Evolutionary conservation across 1,139 yeast species (phyloP), one percentile per base, ranked within the genome.

Genomic region (Blastobotrys raffinosifermentans): DNA sequence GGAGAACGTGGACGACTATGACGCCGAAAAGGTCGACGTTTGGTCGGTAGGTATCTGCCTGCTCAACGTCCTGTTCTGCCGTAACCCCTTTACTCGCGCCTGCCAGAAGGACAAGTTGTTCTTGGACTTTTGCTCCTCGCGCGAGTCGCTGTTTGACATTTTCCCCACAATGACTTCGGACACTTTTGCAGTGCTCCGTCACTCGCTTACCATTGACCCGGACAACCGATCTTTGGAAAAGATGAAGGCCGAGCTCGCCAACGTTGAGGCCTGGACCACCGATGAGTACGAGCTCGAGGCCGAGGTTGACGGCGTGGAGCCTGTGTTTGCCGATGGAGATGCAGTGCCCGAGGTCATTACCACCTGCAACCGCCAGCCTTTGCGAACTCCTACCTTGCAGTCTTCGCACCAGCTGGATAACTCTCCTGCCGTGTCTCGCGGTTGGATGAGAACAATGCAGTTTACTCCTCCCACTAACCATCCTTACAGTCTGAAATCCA

Each of bases 11-110:
- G 74, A 73, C 29, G 67, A 70, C 32, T 91, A 91, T 60, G 86
- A 83, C 54, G 91, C 96, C 14, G 77, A 82, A 18, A 83, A 84
- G 60, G 84, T 84, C 35, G 98, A 91, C 63, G 70, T 89, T 41
- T 91, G 98, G 98, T 80, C 96, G 1, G 65, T 85, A 44, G 98
- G 97, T 16, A 80, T 89, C 69, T 91, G 46, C 66, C 69, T 91
- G 45, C 67, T 91, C 51, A 89, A 93, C 50, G 70, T 86, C 43
- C 82, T 91, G 20, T 91, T 89, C 66, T 94, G 85, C 40, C 82
- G 89, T 55, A 85, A 86, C 58, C 97, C 97, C 2, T 91, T 91
- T 60, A 62, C 63, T 32, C 80, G 80, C 11, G 97, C 97, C 3
- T 79, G 81, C 53, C 78, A 80, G 50, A 73, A 82, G 20, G 98